Conservation (phyloP, 2,329 filamentous ascomycete genomes). For the Arthrobotrys musiformis region DNA sequence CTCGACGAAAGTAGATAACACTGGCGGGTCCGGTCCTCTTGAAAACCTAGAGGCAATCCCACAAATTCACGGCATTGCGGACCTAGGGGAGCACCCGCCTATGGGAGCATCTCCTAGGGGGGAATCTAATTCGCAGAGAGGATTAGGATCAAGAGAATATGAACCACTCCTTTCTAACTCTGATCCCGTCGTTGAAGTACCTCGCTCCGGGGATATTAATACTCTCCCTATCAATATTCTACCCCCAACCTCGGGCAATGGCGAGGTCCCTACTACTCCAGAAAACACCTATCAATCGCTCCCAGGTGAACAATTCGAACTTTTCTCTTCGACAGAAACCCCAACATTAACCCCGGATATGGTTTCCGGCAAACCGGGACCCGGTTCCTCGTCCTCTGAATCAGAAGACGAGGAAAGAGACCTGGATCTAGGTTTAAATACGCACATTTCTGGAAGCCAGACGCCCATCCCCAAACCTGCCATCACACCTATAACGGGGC, state of each 20-base stretch:
- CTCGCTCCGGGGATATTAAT: background rate
- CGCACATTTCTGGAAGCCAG: background rate
- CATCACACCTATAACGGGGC: background rate
- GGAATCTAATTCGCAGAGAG: too few relatives aligned
- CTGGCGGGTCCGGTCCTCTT: background rate
- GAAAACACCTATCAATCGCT: too few relatives aligned
- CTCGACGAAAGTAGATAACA: background rate
- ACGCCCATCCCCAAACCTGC: background rate
- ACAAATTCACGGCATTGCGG: too few relatives aligned
- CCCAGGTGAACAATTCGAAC: background rate
- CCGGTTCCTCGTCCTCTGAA: background rate
- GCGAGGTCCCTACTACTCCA: background rate
- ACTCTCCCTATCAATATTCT: background rate
- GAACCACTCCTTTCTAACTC: too few relatives aligned
- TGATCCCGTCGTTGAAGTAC: background rate
- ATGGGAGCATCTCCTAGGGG: too few relatives aligned
- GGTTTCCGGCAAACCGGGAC: background rate
- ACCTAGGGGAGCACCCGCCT: too few relatives aligned
- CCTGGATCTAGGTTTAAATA: background rate
- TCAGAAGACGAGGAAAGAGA: background rate
- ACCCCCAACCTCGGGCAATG: background rate
- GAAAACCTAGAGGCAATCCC: background rate
- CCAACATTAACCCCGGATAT: background rate
- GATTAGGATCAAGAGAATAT: too few relatives aligned
- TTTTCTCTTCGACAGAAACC: background rate